Conservation (phyloP, 2,329 filamentous ascomycete genomes). For the Microascus cirrosus region DNA sequence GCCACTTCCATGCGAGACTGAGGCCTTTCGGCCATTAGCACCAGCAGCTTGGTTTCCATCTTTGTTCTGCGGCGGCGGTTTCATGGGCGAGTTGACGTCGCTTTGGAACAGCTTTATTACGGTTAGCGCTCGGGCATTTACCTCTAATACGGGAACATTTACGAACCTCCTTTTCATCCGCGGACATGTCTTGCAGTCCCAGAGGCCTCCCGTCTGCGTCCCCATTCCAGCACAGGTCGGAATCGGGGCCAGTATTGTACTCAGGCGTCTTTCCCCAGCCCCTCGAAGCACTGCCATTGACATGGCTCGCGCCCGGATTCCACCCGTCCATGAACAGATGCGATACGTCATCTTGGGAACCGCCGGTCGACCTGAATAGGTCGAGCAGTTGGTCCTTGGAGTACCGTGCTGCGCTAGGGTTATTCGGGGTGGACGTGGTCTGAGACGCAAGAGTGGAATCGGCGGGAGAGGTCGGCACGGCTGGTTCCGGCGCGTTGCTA, state of each 20-base stretch:
- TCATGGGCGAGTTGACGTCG: constrained; percentile 90
- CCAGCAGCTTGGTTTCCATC: constrained; percentile 45
- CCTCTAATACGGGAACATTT: constrained; percentile 11
- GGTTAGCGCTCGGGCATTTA: constrained; percentile 10
- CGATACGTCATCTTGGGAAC: constrained; percentile 33
- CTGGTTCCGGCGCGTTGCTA: not conserved
- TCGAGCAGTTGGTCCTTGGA: constrained; percentile 68
- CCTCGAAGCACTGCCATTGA: constrained; percentile 51
- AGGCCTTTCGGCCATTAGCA: constrained; percentile 66
- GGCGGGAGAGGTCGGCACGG: constrained; percentile 14
- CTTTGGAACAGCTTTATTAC: constrained; percentile 12
- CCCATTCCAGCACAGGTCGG: constrained; percentile 86
- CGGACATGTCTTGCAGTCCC: constrained; percentile 57
- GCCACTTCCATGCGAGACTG: constrained; percentile 60
- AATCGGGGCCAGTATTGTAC: constrained; percentile 61
- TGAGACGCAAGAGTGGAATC: constrained; percentile 17
- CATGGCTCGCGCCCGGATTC: constrained; percentile 53
- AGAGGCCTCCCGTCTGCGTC: constrained; percentile 61
- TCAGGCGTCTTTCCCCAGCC: constrained; percentile 74
- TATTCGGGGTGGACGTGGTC: constrained; percentile 12
- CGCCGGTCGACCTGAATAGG: constrained; percentile 42
- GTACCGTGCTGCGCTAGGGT: constrained; percentile 49
- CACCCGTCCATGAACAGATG: constrained; percentile 64
- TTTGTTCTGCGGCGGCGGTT: constrained; percentile 69
- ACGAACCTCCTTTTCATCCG: constrained; percentile 49